Evolutionary conservation across 2,329 filamentous ascomycete species (phyloP), one percentile per base, ranked within the genome.

Genomic region (Epichloe scottii): DNA sequence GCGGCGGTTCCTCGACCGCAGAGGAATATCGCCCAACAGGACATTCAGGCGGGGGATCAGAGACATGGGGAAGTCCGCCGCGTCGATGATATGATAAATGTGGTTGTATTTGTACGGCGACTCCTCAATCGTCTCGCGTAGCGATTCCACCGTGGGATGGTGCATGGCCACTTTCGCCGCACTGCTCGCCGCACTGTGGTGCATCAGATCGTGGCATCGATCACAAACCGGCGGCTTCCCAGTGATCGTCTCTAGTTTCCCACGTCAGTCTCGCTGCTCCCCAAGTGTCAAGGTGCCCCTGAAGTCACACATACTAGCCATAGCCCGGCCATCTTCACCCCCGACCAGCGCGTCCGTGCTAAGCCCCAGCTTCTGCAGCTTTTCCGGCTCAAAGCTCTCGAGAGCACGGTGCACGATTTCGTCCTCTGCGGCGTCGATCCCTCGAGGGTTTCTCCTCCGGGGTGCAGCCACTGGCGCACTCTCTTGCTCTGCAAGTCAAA

Each of bases 1-100:
- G 48, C 91, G 81, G 47, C 91, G 81, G 62, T 96, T 97, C 54
- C 79, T 79, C 1, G 87, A 85, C 51, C 91, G 83, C 49, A 93
- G 73, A 7, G 84, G 82, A 54, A 87, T 83, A 10, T 89, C 72
- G 35, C 82, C 74, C 1, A 96, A 73, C 1, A 88, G 72, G 7
- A 78, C 72, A 54, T 85, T 79, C 10, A 98, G 78, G 43, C 82
- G 80, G 1, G 89, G 87, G 4, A 97, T 75, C 14, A 98, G 70
- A 2, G 93, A 96, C 79, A 98, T 87, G 19, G 93, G 93, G 57
- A 98, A 97, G 67, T 98, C 93, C 54, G 90, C 93, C 3, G 93
- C 91, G 62, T 98, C 93, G 21, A 98, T 72, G 26, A 98, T 76
- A 67, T 98, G 93, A 64, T 97, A 98, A 54, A 98, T 84, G 67